A percentile compares a stretch with the other conserved stretches of the same genome.
phyloP scores from a whole-genome alignment of 2,329 filamentous ascomycete genomes.

The Penicillium digitatum region DNA sequence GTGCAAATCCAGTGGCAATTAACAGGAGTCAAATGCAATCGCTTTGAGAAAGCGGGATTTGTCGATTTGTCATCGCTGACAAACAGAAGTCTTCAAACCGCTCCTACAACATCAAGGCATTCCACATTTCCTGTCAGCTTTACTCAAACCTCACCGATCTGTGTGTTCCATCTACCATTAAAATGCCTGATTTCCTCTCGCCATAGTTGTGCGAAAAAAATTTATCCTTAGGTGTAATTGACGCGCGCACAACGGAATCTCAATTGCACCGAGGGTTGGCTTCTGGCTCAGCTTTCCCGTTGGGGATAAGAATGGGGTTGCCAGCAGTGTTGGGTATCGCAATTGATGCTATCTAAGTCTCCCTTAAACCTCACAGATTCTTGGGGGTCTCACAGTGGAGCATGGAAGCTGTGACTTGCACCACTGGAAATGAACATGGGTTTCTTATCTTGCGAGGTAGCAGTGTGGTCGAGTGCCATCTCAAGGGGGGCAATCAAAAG shows the following conservation, averaged over 20 bases:
- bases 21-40: not conserved
- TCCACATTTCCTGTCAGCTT: slow-evolving; percentile 81
- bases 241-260: slow-evolving; percentile 90
- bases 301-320: slow-evolving; percentile 98
- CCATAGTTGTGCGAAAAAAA: slow-evolving; percentile 96
- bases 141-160: slow-evolving; percentile 81
- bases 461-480: slow-evolving; percentile 97
- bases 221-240: slow-evolving; percentile 91
- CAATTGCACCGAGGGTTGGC: slow-evolving; percentile 95
- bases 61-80: not conserved
- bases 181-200: slow-evolving; percentile 98
- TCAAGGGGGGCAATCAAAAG: slow-evolving; percentile 86
- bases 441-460: slow-evolving; percentile 95
- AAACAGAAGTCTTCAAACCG: not conserved
- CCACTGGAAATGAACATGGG: slow-evolving; percentile 89
- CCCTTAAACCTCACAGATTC: slow-evolving; percentile 71
- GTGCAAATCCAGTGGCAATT: not conserved
- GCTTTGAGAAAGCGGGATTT: not conserved
- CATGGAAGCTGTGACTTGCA: slow-evolving; percentile 88
- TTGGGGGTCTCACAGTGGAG: slow-evolving; percentile 98
- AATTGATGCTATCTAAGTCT: slow-evolving; percentile 87
- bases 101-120: slow-evolving; percentile 60
- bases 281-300: slow-evolving; percentile 94
- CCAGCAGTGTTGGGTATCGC: slow-evolving; percentile 84
- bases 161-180: slow-evolving; percentile 91